Evolutionary conservation across 352 stramenopile genomes (phyloP).

Genomic region (Pythium brachiatum): DNA sequence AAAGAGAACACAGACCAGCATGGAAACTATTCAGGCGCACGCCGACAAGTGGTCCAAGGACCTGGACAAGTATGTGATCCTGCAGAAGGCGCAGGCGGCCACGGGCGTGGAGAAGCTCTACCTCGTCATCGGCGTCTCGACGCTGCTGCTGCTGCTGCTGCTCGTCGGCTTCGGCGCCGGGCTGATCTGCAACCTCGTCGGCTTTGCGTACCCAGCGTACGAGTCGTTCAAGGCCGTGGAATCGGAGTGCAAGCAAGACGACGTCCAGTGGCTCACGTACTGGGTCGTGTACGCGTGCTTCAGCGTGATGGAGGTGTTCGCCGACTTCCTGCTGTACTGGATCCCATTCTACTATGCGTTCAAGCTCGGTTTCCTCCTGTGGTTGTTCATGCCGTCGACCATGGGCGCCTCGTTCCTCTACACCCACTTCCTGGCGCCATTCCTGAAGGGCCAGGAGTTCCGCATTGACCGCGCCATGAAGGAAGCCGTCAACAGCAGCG

Average conservation of each 20-base stretch:
- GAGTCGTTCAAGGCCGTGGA: conserved; percentile 88
- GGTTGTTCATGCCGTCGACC: conserved; percentile 96
- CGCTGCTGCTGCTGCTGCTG: conserved; percentile 72
- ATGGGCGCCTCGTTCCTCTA: conserved; percentile 95
- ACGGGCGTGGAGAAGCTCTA: conserved; percentile 90
- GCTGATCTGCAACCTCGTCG: conserved; percentile 82
- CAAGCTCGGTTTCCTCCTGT: conserved; percentile 97
- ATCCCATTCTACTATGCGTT: conserved; percentile 99
- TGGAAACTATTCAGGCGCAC: conserved; percentile 83
- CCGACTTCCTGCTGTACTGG: conserved; percentile 96
- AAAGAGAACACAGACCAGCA: conserved; percentile 21
- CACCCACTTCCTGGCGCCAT: conserved; percentile 90
- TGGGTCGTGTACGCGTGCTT: conserved; percentile 98
- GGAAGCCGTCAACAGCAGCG: conserved; percentile 71
- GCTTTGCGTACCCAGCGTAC: conserved; percentile 82
- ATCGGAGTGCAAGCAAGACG: conserved; percentile 69
- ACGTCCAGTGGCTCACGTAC: conserved; percentile 95
- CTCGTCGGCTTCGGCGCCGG: conserved; percentile 83
- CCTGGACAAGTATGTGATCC: conserved; percentile 76
- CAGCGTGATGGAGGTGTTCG: conserved; percentile 95
- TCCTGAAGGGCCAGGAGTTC: conserved; percentile 79
- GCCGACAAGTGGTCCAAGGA: conserved; percentile 87
- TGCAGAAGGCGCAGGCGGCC: conserved; percentile 75
- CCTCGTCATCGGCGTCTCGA: conserved; percentile 60
- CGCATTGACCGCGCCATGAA: conserved; percentile 86